Conservation (phyloP, 768 basidiomycete species). For the Lactifluus volemus region DNA sequence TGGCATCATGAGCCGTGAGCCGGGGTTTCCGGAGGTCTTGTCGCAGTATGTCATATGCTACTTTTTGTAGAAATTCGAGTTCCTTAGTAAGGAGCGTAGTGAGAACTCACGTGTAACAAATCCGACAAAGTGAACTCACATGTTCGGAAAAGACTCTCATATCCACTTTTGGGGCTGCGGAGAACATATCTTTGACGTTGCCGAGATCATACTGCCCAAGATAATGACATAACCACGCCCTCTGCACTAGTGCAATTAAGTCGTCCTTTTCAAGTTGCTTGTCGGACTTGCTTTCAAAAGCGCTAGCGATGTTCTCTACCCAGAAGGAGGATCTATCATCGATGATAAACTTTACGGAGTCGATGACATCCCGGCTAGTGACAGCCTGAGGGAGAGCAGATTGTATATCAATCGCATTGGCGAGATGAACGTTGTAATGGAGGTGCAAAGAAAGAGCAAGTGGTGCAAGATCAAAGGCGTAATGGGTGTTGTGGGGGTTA, state of each 20-base stretch:
- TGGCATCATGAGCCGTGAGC: slow-evolving; percentile 4
- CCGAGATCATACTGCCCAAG: slow-evolving; percentile 32
- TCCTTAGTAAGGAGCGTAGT: neutral
- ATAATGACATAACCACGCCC: slow-evolving; percentile 29
- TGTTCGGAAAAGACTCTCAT: slow-evolving; percentile 29
- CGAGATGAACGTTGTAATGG: slow-evolving; percentile 35
- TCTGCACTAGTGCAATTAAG: slow-evolving; percentile 18
- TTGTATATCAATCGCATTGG: slow-evolving; percentile 51
- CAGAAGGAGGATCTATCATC: slow-evolving; percentile 15
- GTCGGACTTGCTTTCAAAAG: slow-evolving; percentile 18
- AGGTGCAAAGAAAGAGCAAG: slow-evolving; percentile 41
- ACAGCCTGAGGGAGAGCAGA: slow-evolving; percentile 37
- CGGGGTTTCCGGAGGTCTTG: slow-evolving; percentile 6
- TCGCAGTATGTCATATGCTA: slow-evolving; percentile 4
- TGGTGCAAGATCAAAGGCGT: slow-evolving; percentile 46
- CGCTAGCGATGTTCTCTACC: slow-evolving; percentile 19
- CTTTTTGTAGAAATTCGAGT: slow-evolving; percentile 7
- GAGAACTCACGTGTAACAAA: neutral
- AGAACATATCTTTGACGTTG: slow-evolving; percentile 31
- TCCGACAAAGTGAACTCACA: slow-evolving; percentile 25
- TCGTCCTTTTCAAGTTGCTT: slow-evolving; percentile 6
- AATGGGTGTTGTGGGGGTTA: slow-evolving; percentile 35
- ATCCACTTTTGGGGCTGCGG: slow-evolving; percentile 36
- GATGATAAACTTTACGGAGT: slow-evolving; percentile 31
- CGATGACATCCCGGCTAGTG: slow-evolving; percentile 32